Conservation (phyloP, 2,329 filamentous ascomycete species). For the Venturia pyrina region DNA sequence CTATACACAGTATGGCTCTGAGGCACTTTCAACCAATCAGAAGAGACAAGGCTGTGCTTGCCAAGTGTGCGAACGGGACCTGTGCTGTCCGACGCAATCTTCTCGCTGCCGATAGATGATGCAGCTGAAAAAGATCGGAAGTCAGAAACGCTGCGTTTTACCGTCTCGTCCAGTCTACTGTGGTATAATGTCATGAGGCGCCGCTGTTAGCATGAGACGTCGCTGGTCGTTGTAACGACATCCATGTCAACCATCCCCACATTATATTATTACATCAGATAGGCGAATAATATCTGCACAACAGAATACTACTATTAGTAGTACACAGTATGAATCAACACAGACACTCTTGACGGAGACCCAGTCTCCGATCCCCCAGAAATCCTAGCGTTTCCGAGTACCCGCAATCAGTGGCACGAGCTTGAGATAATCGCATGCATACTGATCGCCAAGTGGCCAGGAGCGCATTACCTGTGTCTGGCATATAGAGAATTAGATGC, state of each 20-base stretch:
- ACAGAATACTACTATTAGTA: background rate
- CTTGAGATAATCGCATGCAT: background rate
- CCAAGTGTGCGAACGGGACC: background rate
- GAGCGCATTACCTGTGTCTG: background rate
- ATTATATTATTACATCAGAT: background rate
- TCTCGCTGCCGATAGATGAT: background rate
- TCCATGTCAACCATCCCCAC: background rate
- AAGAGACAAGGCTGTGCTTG: background rate
- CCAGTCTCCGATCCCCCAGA: slow-evolving; percentile 1
- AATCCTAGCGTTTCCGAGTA: background rate
- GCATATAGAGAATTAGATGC: background rate
- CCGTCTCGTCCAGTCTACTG: background rate
- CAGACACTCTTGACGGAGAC: background rate
- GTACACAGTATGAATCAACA: too few species aligned
- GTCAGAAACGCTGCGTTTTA: background rate
- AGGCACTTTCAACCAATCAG: background rate
- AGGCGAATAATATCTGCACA: background rate
- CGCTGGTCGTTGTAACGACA: background rate
- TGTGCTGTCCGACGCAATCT: background rate
- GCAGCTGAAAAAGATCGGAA: background rate
- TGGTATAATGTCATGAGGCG: background rate
- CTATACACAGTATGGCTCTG: background rate
- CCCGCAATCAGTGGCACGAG: background rate
- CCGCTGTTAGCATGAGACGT: background rate
- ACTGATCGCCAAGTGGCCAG: background rate